Percentiles rank a stretch among this genome's conserved stretches.
Evolutionary conservation across 768 basidiomycete species (phyloP).

Genomic region (Cyclocybe aegerita): DNA sequence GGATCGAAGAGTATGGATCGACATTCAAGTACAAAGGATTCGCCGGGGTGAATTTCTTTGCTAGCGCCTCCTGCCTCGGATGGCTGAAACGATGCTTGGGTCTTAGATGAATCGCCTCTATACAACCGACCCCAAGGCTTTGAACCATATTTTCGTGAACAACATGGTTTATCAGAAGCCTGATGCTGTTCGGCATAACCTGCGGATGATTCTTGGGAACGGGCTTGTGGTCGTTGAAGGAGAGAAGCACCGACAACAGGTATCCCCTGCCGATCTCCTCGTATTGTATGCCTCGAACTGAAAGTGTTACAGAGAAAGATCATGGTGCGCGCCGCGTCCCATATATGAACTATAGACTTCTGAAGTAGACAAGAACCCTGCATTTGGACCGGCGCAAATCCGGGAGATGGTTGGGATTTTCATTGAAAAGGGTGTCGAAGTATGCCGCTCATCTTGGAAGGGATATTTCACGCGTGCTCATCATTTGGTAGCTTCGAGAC

Average conservation of each 20-base stretch:
- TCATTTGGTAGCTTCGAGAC: conserved; percentile 43
- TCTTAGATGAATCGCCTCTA: conserved; percentile 40
- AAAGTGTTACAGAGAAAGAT: conserved; percentile 33
- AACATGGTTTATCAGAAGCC: conserved; percentile 58
- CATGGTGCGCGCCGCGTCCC: conserved; percentile 31
- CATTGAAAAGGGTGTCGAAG: conserved; percentile 52
- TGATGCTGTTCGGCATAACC: conserved; percentile 29
- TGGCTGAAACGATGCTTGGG: not conserved
- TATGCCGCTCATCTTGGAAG: conserved; percentile 16
- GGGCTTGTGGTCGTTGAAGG: conserved; percentile 52
- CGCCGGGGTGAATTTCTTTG: conserved; percentile 37
- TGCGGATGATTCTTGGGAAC: conserved; percentile 43
- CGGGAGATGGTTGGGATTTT: conserved; percentile 58
- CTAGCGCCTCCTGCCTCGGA: not conserved
- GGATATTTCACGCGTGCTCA: not conserved
- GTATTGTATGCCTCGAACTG: not conserved
- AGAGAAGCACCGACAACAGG: conserved; percentile 47
- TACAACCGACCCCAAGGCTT: conserved; percentile 60
- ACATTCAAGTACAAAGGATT: conserved; percentile 44
- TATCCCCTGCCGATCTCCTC: conserved; percentile 12
- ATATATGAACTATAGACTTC: not conserved
- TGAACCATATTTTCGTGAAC: conserved; percentile 65
- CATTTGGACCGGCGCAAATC: conserved; percentile 61
- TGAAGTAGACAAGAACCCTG: conserved; percentile 51
- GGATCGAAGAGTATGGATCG: conserved; percentile 47